Conservation (phyloP, 441 rosid species). For the Adansonia rubrostipa region DNA sequence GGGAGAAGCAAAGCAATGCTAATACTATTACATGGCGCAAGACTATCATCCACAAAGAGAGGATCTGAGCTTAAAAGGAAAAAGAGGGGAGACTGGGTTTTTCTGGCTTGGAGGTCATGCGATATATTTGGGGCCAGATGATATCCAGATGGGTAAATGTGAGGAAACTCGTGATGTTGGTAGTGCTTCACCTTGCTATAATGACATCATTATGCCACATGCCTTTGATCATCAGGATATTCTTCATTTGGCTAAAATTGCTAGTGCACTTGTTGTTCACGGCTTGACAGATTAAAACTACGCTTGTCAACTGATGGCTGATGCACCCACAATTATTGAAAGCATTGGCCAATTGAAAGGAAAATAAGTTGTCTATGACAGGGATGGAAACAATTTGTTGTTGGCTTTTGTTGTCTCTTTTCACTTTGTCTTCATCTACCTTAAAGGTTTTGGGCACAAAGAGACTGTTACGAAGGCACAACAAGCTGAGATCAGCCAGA, state of each 20-base stretch:
- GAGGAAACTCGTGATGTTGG: slow-evolving; percentile 98
- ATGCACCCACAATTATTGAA: slow-evolving; percentile 96
- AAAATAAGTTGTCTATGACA: slow-evolving; percentile 93
- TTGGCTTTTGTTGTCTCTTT: slow-evolving; percentile 88
- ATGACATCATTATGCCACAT: slow-evolving; percentile 94
- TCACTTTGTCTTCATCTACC: slow-evolving; percentile 93
- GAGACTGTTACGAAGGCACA: slow-evolving; percentile 76
- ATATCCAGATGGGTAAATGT: slow-evolving; percentile 95
- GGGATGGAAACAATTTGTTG: slow-evolving; percentile 93
- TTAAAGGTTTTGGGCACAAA: slow-evolving; percentile 86
- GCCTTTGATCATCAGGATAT: slow-evolving; percentile 99
- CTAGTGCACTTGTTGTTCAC: slow-evolving; percentile 82
- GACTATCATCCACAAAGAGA: no score
- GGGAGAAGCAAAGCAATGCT: no score
- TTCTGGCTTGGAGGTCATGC: slow-evolving; percentile 97
- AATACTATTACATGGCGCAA: no score
- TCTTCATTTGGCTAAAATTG: slow-evolving; percentile 84
- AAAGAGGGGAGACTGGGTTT: slow-evolving; percentile 98
- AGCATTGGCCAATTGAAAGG: slow-evolving; percentile 84
- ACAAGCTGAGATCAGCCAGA: slow-evolving; percentile 83
- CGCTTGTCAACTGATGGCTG: slow-evolving; percentile 99
- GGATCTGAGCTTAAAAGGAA: no score
- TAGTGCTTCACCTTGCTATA: slow-evolving; percentile 84
- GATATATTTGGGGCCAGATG: slow-evolving; percentile 83
- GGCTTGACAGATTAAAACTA: slow-evolving; percentile 95